These are phyloP conservation scores for Durusdinium trenchii DNA, from an alignment of 73 alveolate species.

Conservation along the genomic window DNA sequence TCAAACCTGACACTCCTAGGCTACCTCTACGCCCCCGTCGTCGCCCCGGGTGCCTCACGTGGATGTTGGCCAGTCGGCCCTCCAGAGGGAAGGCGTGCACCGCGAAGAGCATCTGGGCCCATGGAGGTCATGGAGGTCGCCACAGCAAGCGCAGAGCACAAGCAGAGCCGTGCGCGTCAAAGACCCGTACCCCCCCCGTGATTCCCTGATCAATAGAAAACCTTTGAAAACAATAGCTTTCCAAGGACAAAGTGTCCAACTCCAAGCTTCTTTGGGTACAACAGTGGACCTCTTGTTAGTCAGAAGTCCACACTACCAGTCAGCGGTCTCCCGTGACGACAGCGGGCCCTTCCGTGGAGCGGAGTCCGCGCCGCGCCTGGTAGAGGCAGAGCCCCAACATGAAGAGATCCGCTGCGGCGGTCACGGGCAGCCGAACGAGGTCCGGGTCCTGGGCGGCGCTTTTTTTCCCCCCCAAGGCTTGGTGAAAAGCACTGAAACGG, in stretches of 20 bases:
- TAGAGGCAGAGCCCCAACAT: constrained; percentile 72
- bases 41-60: constrained; percentile 21
- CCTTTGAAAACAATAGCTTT: no score
- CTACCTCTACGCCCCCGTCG: background rate
- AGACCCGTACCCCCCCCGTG: no score
- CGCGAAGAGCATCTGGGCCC: constrained; percentile 93
- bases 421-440: constrained; percentile 60
- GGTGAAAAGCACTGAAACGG: no score
- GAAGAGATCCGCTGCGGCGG: constrained; percentile 37
- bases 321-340: constrained; percentile 67
- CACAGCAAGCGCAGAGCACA: no score
- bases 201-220: no score
- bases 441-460: constrained; percentile 55
- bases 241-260: no score
- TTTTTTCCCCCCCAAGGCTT: no score
- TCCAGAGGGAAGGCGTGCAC: constrained; percentile 91
- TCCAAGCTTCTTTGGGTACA: no score
- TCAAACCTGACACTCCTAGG: no score
- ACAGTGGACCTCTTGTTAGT: no score
- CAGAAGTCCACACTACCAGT: constrained; percentile 44
- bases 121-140: background rate
- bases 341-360: constrained; percentile 10
- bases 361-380: constrained; percentile 1
- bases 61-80: constrained; percentile 85
- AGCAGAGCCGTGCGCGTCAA: no score